Evolutionary conservation across 495 filamentous ascomycete species (phyloP), one percentile per base, ranked within the genome.

Genomic region (Podospora bellae-mahoneyi): DNA sequence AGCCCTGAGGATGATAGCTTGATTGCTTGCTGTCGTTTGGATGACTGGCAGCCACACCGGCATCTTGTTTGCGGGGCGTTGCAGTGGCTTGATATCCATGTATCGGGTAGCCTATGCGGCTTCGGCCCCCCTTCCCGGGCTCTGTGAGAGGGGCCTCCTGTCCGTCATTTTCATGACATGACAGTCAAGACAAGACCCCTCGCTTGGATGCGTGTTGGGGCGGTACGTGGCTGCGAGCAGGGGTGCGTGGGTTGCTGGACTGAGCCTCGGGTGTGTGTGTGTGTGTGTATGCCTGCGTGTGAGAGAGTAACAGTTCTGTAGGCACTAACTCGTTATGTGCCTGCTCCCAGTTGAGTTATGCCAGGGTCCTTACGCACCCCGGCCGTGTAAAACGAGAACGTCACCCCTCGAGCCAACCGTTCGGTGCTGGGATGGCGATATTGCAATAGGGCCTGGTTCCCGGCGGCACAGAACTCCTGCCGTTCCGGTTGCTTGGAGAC

Each of bases 341-440:
- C 7, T 48, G 13, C 15, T 48, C 39, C 39, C 1, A 48, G 39
- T 32, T 16, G 2, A 57, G n/a, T 6, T 27, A 26, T 30, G 13
- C 32, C 44, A 30, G 59, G 59, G n/a, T 61, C 23, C 30, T 58
- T 58, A 1, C 16, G 18, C 56, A 66, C 20, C n/a, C 62, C 68
- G 27, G 59, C 57, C 58, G 60, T 18, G 23, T 30, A 30, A 18
- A 61, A 55, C 32, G 34, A 65, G 58, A 65, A 68, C 55, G 59
- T 71, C 66, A 67, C 68, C 48, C 68, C 66, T 71, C 67, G 71
- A 70, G 66, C 69, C 69, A 68, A 61, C 72, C 44, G 66, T 70
- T 70, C 70, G 66, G 62, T 39, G 55, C 57, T 68, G 44, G 48
- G 62, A 55, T 67, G 48, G n/a, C n/a, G 20, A 23, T 44, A 60